Evolutionary conservation across 345 rosid species (phyloP), one percentile per base, ranked within the genome.

Genomic region (Garcia nutans): DNA sequence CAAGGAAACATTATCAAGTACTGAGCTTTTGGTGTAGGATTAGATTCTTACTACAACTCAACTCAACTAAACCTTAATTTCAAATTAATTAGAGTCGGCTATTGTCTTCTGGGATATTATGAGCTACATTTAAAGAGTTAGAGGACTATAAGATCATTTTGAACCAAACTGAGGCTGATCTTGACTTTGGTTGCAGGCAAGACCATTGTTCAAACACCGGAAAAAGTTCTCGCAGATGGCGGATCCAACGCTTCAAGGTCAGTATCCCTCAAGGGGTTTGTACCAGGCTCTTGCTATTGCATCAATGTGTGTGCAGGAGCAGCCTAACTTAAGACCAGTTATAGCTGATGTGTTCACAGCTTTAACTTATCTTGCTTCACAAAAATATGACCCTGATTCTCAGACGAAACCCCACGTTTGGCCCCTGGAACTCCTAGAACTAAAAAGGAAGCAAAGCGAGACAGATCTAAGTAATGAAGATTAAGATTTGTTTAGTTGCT

Each of bases 261-360:
- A 80, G 72, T 92, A 91, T 80, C 97, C 97, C 0, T 66, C 82
- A 6, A 88, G 91, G 83, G 95, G 98, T 58, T 72, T 94, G 71
- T 92, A 89, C 87, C 98, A 94, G 85, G 94, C 93, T 3, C 88
- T 94, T 50, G 98, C 97, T 20, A 88, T 94, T 6, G 88, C 98
- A 57, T 97, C 98, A 47, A 92, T 94, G 97, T 94, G 98, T 10
- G 93, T 94, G 33, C 98, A 94, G 74, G 98, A 94, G 65, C 93
- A 92, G 81, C 94, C 98, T 12, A 87, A 83, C 62, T 84, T 89
- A 90, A 83, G 98, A 56, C 98, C 98, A 0, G 85, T 76, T 22
- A 89, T 88, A 76, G 80, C 88, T 1, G 97, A 94, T 80, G 98
- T 94, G 26, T 97, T 94, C 59, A 79, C 80, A 77, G 98, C 98